Base-by-base conservation (phyloP, 1,139 yeast genomes). In the Geotrichum siamense region DNA sequence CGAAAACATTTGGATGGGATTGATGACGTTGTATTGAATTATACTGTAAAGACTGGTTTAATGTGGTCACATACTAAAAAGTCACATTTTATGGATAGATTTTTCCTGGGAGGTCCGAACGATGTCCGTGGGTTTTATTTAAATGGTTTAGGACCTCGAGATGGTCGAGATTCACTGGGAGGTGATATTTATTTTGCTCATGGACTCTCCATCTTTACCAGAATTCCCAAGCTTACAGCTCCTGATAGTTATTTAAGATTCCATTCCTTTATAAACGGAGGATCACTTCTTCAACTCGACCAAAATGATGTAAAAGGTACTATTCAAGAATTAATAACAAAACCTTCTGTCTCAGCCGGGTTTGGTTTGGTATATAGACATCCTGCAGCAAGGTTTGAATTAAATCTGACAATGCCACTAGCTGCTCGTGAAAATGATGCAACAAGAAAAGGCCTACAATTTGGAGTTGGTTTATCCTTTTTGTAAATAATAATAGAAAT, bases 321-420 rank as follows among this genome's bases (percentile, higher is more conserved):
- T 3, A 10, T 67, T 1, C 52, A 53, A n/a, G 52, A 59, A 3
- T 52, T 76, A 28, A 34, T 59, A 0, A 51, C 53, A 10, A 67
- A 68, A 40, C 55, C 56, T 3, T 55, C 60, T 4, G 51, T 58
- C 3, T 58, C 60, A 9, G 55, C 55, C n/a, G 96, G 96, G 1
- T 51, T 79, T 45, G 98, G 98, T 1, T 53, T 91, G 3, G 71
- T 85, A 16, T 86, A 82, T 59, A 79, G 80, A 51, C 95, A 87
- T 59, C 94, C 95, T 1, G 76, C 78, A 63, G 97, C 97, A 0
- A 72, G 97, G 51, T 83, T 91, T 57, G 98, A 91, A 63, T 73
- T 91, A 53, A 89, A 87, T 60, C 79, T 89, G 53, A 83, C 83
- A 1, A 62, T 89, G 30, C 98, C 98, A 0, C 55, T 91, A 29